Conservation (phyloP, 257 asterid genomes). For the Cynanchum wilfordii region DNA sequence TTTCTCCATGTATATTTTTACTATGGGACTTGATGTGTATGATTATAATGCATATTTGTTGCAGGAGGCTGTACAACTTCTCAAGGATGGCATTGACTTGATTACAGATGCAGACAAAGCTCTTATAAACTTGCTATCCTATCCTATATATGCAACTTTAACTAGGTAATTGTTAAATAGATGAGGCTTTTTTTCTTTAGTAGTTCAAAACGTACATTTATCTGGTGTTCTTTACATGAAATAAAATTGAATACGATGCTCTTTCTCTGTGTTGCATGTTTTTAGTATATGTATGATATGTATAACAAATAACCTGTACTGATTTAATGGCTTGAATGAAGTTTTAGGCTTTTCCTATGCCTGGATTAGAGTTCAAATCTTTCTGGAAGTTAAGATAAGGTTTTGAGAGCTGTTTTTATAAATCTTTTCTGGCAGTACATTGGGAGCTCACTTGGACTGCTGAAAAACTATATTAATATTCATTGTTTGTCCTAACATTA, state of each 20-base stretch:
- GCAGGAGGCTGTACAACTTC: conserved; percentile 79
- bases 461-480: background rate
- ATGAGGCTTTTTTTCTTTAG: background rate
- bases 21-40: background rate
- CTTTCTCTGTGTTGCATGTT: background rate
- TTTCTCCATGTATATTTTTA: background rate
- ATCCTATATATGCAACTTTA: conserved; percentile 60
- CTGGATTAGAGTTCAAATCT: background rate
- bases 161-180: conserved; percentile 49
- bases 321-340: background rate
- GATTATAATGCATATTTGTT: conserved; percentile 17
- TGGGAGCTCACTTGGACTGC: background rate
- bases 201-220: background rate
- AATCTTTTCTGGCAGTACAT: background rate
- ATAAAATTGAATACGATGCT: background rate
- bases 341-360: background rate
- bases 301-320: background rate
- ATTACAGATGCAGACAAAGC: conserved; percentile 71
- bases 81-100: conserved; percentile 90
- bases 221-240: background rate
- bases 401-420: background rate
- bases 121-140: conserved; percentile 60
- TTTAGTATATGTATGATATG: background rate
- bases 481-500: background rate
- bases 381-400: background rate